Percentiles rank a stretch among this genome's conserved stretches.
Conservation (phyloP, 2,329 filamentous ascomycete species). For the Cladorrhinum sp. region DNA sequence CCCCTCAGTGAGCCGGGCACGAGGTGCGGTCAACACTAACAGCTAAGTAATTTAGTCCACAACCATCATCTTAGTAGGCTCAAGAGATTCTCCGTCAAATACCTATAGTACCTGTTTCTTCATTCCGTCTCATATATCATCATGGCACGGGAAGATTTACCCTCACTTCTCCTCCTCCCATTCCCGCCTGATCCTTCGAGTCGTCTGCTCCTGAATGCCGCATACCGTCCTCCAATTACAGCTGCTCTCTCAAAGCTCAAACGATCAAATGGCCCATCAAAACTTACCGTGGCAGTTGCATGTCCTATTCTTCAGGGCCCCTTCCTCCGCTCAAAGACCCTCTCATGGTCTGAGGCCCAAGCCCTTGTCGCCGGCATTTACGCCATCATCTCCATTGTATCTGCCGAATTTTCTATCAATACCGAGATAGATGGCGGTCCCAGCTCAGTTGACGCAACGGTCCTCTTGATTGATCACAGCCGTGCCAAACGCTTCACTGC, state of each 20-base stretch:
- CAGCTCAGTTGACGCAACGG: conserved; percentile 70
- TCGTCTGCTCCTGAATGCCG: conserved; percentile 50
- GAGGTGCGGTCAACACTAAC: not conserved
- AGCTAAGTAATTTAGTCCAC: not conserved
- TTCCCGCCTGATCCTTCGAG: conserved; percentile 57
- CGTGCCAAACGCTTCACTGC: conserved; percentile 32
- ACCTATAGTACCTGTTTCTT: not conserved
- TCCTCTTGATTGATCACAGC: conserved; percentile 69
- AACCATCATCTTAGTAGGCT: not conserved
- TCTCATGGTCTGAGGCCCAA: conserved; percentile 67
- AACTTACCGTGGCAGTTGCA: conserved; percentile 56
- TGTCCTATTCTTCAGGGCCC: conserved; percentile 58
- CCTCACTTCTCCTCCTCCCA: conserved; percentile 62
- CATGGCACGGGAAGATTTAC: conserved; percentile 31
- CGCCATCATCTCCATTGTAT: conserved; percentile 70
- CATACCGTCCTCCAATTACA: conserved; percentile 59
- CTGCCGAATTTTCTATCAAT: conserved; percentile 58
- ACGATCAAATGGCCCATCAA: conserved; percentile 34
- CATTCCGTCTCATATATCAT: conserved; percentile 1
- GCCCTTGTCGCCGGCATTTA: conserved; percentile 75
- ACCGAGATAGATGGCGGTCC: conserved; percentile 58
- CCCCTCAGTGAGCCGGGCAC: not conserved
- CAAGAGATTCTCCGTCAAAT: not conserved
- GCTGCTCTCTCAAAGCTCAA: conserved; percentile 51
- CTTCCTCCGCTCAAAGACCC: conserved; percentile 47